A percentile compares a stretch with the other conserved stretches of the same genome.
Conservation (phyloP, 2,329 filamentous ascomycete species). For the Cercospora sesami region DNA sequence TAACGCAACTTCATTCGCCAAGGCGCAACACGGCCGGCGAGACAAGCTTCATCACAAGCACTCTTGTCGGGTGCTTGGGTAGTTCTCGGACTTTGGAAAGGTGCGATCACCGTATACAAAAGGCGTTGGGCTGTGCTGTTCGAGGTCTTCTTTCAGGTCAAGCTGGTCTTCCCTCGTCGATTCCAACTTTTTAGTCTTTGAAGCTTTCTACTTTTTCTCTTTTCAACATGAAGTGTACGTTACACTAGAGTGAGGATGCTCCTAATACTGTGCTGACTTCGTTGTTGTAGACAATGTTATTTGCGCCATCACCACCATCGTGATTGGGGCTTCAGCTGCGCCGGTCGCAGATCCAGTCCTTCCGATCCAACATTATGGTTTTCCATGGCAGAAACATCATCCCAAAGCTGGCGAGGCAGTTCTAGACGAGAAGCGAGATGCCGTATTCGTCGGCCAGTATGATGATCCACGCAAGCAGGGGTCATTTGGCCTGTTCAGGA, state of each 20-base stretch:
- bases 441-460: not conserved
- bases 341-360: not conserved
- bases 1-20: not conserved
- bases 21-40: not conserved
- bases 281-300: not conserved
- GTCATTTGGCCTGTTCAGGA: not conserved
- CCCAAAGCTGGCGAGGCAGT: not conserved
- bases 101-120: not conserved
- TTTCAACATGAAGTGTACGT: conserved; percentile 1
- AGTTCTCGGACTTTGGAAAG: not conserved
- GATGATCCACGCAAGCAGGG: not conserved
- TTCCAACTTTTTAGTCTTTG: not conserved
- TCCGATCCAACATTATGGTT: not conserved
- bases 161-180: not conserved
- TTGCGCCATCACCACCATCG: not conserved
- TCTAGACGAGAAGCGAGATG: not conserved
- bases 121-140: not conserved
- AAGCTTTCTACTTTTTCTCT: not conserved
- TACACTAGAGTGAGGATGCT: not conserved
- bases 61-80: not conserved
- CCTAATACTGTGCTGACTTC: not conserved
- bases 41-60: conserved; percentile 2
- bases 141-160: not conserved
- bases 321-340: conserved; percentile 5
- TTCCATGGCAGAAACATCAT: not conserved